These are phyloP conservation scores for Cinchona pubescens DNA, from an alignment of 257 asterid genomes.

Conservation along the genomic window DNA sequence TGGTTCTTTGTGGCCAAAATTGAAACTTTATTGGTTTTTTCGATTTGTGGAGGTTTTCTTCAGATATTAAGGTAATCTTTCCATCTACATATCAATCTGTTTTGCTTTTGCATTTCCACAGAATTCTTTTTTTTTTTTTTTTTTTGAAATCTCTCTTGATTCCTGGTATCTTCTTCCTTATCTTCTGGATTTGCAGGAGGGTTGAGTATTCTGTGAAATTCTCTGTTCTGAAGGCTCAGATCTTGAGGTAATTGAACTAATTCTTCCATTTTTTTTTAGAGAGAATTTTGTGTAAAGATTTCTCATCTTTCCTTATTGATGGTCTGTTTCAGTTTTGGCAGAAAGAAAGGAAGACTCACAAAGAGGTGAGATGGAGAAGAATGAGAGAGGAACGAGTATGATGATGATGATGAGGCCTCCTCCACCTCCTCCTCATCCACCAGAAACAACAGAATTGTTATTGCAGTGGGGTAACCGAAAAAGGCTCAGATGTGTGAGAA, in stretches of 20 bases:
- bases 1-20: background rate
- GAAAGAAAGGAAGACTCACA: background rate
- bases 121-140: background rate
- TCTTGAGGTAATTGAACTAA: slow-evolving; percentile 14
- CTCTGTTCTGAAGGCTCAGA: slow-evolving; percentile 14
- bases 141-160: too few relatives aligned
- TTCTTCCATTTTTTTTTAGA: background rate
- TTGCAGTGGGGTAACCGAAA: slow-evolving; percentile 55
- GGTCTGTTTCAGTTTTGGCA: background rate
- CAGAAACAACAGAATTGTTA: slow-evolving; percentile 36
- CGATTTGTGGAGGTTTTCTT: background rate
- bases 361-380: slow-evolving; percentile 34
- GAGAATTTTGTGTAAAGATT: too few relatives aligned
- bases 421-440: too few relatives aligned
- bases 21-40: background rate
- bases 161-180: background rate
- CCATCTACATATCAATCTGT: background rate
- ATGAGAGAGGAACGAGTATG: slow-evolving; percentile 22
- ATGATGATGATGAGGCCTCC: slow-evolving; percentile 14
- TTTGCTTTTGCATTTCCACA: background rate
- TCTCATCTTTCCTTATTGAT: background rate
- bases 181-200: slow-evolving; percentile 17
- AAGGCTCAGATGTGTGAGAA: slow-evolving; percentile 47
- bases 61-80: slow-evolving; percentile 3
- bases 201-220: background rate